Percentiles rank a stretch among this genome's conserved stretches.
These are phyloP conservation scores for Erucastrum elatum DNA, from an alignment of 345 rosid species.

Conservation along the genomic window DNA sequence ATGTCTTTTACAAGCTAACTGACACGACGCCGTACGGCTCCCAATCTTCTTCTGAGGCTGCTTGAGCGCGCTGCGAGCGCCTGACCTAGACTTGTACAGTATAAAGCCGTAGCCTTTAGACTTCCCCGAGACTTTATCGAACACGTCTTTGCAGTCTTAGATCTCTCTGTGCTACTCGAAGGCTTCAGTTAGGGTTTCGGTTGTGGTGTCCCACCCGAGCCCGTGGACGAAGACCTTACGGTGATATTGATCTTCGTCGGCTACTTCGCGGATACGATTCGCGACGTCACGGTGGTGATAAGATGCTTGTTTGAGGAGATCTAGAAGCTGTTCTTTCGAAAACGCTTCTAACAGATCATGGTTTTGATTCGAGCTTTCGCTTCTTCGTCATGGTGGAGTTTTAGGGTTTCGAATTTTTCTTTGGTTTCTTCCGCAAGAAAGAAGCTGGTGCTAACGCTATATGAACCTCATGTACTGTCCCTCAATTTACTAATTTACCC, in stretches of 20 bases:
- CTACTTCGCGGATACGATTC: slow-evolving; percentile 47
- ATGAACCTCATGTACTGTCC: no score
- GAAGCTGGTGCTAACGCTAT: background rate
- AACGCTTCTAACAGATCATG: slow-evolving; percentile 69
- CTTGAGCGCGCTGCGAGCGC: slow-evolving; percentile 64
- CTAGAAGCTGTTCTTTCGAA: slow-evolving; percentile 55
- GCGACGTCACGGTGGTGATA: slow-evolving; percentile 48
- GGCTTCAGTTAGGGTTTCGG: slow-evolving; percentile 53
- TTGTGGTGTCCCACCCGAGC: slow-evolving; percentile 78
- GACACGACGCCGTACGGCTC: slow-evolving; percentile 63
- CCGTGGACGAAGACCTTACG: slow-evolving; percentile 84
- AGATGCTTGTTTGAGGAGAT: slow-evolving; percentile 53
- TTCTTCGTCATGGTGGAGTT: slow-evolving; percentile 56
- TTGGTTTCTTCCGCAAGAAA: background rate
- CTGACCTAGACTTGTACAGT: slow-evolving; percentile 57
- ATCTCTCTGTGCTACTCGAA: slow-evolving; percentile 69
- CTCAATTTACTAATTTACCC: background rate
- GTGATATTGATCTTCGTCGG: slow-evolving; percentile 66
- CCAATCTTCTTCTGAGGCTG: slow-evolving; percentile 81
- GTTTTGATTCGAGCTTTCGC: slow-evolving; percentile 51
- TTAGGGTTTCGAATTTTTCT: slow-evolving; percentile 37
- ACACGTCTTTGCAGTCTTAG: slow-evolving; percentile 76
- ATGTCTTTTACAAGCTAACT: slow-evolving; percentile 69
- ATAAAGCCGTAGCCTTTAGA: slow-evolving; percentile 88
- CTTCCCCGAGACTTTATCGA: slow-evolving; percentile 66